Conservation (phyloP, 2,329 filamentous ascomycete genomes). For the Calonectria honghensis region DNA sequence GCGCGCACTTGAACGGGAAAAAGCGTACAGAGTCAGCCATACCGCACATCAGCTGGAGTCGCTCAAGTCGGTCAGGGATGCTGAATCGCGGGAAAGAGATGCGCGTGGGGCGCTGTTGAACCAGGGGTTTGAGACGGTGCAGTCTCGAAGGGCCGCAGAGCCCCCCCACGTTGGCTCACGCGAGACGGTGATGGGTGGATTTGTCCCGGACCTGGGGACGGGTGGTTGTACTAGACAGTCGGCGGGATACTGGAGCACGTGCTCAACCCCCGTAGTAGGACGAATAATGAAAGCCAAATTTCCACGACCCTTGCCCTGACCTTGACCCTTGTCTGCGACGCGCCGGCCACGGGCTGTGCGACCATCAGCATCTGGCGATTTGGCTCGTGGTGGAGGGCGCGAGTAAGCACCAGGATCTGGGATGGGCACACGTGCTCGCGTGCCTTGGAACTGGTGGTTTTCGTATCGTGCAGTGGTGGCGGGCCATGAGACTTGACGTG, state of each 20-base stretch:
- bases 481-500: conserved; percentile 34
- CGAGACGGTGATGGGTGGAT: conserved; percentile 54
- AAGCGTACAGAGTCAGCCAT: conserved; percentile 27
- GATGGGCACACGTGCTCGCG: conserved; percentile 52
- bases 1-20: conserved; percentile 21
- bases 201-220: conserved; percentile 44
- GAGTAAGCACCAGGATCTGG: conserved; percentile 39
- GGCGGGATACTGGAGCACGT: conserved; percentile 48
- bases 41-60: conserved; percentile 36
- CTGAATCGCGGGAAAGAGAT: conserved; percentile 48
- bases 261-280: conserved; percentile 47
- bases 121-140: conserved; percentile 41
- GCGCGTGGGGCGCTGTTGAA: conserved; percentile 41
- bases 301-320: conserved; percentile 38
- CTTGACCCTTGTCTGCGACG: conserved; percentile 29
- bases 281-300: conserved; percentile 46
- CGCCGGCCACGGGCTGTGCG: conserved; percentile 33
- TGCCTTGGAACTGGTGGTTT: conserved; percentile 48
- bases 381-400: conserved; percentile 18
- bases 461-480: conserved; percentile 37
- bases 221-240: conserved; percentile 29
- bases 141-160: conserved; percentile 46
- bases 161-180: conserved; percentile 54
- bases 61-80: conserved; percentile 37
- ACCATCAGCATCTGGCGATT: conserved; percentile 31